A percentile compares a stretch with the other conserved stretches of the same genome.
phyloP scores from a whole-genome alignment of 1,284 basidiomycete genomes.

The Singerocomus inundabilis region DNA sequence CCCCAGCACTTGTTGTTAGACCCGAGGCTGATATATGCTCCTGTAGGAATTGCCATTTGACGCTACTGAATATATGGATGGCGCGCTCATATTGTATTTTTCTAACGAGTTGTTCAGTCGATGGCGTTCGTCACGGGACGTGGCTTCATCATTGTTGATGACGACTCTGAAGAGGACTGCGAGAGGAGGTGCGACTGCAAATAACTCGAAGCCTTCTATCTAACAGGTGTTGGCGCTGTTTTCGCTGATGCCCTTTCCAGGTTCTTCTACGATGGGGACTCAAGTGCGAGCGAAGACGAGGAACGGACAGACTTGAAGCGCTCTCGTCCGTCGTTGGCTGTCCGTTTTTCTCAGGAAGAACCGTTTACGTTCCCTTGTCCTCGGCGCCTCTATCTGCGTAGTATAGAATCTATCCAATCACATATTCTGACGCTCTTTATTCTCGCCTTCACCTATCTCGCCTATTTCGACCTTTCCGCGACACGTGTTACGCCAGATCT shows the following conservation, averaged over 20 bases:
- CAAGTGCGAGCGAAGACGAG: slow-evolving; percentile 46
- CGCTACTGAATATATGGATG: slow-evolving; percentile 97
- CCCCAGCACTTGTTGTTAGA: slow-evolving; percentile 6
- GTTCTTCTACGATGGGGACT: slow-evolving; percentile 50
- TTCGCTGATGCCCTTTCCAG: slow-evolving; percentile 83
- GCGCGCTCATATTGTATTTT: slow-evolving; percentile 77
- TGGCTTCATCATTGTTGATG: slow-evolving; percentile 45
- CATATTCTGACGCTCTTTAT: slow-evolving; percentile 78
- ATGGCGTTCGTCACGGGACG: slow-evolving; percentile 71
- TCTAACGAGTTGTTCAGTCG: slow-evolving; percentile 81
- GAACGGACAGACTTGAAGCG: slow-evolving; percentile 32
- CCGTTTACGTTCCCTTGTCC: slow-evolving; percentile 72
- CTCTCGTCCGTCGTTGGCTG: slow-evolving; percentile 26
- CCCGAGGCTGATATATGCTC: slow-evolving; percentile 14
- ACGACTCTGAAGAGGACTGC: slow-evolving; percentile 62
- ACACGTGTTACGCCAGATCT: slow-evolving; percentile 82
- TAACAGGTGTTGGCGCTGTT: slow-evolving; percentile 89
- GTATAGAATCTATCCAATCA: slow-evolving; percentile 75
- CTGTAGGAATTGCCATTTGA: slow-evolving; percentile 84
- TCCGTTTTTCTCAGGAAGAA: slow-evolving; percentile 44
- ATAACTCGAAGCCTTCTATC: slow-evolving; percentile 85
- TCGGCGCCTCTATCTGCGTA: slow-evolving; percentile 81
- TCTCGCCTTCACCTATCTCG: slow-evolving; percentile 82
- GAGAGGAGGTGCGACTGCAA: slow-evolving; percentile 75
- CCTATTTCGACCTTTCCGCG: slow-evolving; percentile 87